Conservation (phyloP, 495 filamentous ascomycete genomes). For the Durotheca rogersii region DNA sequence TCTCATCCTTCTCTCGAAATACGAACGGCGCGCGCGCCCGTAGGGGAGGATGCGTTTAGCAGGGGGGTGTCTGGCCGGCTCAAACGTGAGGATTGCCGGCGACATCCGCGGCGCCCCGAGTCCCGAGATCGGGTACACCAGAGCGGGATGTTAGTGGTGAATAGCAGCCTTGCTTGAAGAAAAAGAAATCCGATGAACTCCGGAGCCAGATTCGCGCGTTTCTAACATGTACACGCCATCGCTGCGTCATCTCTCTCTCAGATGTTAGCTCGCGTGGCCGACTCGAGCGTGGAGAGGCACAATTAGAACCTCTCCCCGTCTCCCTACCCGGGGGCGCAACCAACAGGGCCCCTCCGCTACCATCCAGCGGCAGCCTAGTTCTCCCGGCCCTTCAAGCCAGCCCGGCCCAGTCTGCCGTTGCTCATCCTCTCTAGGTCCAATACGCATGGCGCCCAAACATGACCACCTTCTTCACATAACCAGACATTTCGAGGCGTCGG, state of each 20-base stretch:
- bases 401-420: neutral
- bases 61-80: neutral
- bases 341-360: neutral
- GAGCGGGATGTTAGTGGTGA: no score
- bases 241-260: neutral
- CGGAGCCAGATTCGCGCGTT: slow-evolving; percentile 7
- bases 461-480: slow-evolving; percentile 71
- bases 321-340: no score
- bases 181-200: slow-evolving; percentile 16
- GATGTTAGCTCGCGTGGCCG: neutral
- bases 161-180: no score
- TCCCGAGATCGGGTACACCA: no score
- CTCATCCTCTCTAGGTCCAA: slow-evolving; percentile 7
- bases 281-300: neutral
- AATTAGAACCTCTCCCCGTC: no score
- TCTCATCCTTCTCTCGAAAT: neutral
- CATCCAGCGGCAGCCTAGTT: slow-evolving; percentile 3
- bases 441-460: neutral
- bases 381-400: slow-evolving; percentile 7
- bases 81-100: neutral
- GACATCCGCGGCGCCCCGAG: no score
- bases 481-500: slow-evolving; percentile 74
- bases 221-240: slow-evolving; percentile 21
- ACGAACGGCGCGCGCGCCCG: neutral
- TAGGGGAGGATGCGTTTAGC: neutral